Evolutionary conservation across 2,329 filamentous ascomycete species (phyloP).

Genomic region (Apiospora saccharicola): DNA sequence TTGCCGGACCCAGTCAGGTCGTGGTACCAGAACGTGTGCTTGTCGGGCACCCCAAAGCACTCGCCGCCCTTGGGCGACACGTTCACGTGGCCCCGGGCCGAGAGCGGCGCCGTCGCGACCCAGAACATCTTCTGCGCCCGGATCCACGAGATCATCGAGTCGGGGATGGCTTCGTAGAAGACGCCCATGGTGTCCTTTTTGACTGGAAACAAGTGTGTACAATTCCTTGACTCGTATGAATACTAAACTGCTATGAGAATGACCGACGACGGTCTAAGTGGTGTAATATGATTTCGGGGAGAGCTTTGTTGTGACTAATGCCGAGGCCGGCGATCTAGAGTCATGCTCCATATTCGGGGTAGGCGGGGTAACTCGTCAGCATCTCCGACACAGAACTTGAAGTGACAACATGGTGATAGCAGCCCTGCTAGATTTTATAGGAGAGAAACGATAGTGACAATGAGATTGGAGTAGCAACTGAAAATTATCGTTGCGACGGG

Average conservation of each 20-base stretch:
- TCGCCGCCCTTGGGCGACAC: constrained; percentile 77
- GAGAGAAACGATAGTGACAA: not conserved
- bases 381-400: not conserved
- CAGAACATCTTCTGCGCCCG: constrained; percentile 76
- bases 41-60: constrained; percentile 44
- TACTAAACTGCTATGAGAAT: not conserved
- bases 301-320: not conserved
- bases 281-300: not conserved
- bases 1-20: constrained; percentile 78
- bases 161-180: constrained; percentile 41
- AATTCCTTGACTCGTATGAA: not conserved
- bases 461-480: not conserved
- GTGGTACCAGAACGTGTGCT: constrained; percentile 61
- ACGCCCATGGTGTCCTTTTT: constrained; percentile 37
- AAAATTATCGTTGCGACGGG: not conserved
- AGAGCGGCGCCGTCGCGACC: constrained; percentile 73
- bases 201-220: not conserved
- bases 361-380: constrained; percentile 1
- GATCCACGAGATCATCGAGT: constrained; percentile 66
- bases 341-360: constrained; percentile 9
- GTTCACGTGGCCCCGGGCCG: constrained; percentile 73
- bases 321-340: not conserved
- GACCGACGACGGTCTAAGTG: not conserved
- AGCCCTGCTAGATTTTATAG: not conserved
- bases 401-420: not conserved